A percentile compares a stretch with the other conserved stretches of the same genome.
Conservation (phyloP, 768 basidiomycete species). For the Tricholoma saponaceum region DNA sequence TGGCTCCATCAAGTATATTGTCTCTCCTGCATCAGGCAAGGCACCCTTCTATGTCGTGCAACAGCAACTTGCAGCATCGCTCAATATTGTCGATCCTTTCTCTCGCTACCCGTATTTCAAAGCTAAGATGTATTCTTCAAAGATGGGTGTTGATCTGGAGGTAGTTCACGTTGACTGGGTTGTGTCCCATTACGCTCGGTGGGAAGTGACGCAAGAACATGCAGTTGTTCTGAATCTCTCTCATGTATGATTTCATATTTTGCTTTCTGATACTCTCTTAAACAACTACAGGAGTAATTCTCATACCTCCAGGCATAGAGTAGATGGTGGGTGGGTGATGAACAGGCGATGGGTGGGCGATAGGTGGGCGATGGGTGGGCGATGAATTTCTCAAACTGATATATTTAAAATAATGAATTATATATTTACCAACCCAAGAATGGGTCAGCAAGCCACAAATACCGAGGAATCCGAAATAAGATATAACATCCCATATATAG, state of each 20-base stretch:
- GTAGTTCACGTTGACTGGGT: constrained; percentile 15
- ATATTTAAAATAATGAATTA: no score
- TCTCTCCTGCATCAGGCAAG: not conserved
- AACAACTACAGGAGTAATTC: not conserved
- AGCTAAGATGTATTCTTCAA: constrained; percentile 14
- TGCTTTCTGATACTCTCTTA: not conserved
- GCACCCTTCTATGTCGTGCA: constrained; percentile 9
- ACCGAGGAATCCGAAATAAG: no score
- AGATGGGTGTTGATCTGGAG: constrained; percentile 9
- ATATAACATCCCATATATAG: no score
- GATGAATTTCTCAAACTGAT: not conserved
- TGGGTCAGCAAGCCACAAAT: no score
- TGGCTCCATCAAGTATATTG: constrained; percentile 18
- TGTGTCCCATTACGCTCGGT: constrained; percentile 18
- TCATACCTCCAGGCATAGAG: not conserved
- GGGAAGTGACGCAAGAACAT: constrained; percentile 3
- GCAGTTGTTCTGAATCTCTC: constrained; percentile 12
- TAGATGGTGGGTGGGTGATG: not conserved
- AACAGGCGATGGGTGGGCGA: not conserved
- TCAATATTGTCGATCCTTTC: constrained; percentile 14
- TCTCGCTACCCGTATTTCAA: constrained; percentile 16
- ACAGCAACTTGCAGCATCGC: constrained; percentile 6
- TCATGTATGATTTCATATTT: not conserved
- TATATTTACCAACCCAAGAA: no score
- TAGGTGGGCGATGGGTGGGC: not conserved